These are phyloP conservation scores for Aspergillus affinis DNA, from an alignment of 495 filamentous ascomycete genomes.

Conservation along the genomic window DNA sequence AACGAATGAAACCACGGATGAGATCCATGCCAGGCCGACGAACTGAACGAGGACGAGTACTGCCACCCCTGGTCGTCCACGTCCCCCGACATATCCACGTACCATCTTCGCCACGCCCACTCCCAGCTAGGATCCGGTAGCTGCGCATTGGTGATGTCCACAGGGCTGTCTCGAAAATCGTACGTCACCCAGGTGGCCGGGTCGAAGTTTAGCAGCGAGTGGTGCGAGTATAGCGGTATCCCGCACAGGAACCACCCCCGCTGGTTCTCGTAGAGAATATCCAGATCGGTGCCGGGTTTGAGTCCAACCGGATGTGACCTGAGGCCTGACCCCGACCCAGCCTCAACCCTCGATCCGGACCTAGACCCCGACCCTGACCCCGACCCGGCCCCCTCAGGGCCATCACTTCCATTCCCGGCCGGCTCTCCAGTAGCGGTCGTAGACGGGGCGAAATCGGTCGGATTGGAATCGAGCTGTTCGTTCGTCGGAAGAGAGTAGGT, in stretches of 20 bases:
- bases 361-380: not conserved
- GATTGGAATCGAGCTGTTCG: not conserved
- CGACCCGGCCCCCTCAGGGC: constrained; percentile 4
- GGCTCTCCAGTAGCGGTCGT: not conserved
- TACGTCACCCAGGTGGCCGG: constrained; percentile 82
- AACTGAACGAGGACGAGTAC: constrained; percentile 83
- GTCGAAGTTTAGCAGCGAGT: constrained; percentile 84
- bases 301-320: constrained; percentile 12
- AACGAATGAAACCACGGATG: constrained; percentile 92
- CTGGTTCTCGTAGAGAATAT: constrained; percentile 94
- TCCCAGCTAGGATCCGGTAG: constrained; percentile 94
- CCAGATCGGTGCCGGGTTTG: constrained; percentile 55
- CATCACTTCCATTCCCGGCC: constrained; percentile 6
- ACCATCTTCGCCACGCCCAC: constrained; percentile 95
- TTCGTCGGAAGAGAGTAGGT: not conserved
- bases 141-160: constrained; percentile 87
- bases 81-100: constrained; percentile 83
- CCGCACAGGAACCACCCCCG: constrained; percentile 85
- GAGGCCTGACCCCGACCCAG: not conserved
- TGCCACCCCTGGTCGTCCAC: constrained; percentile 94
- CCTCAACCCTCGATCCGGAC: not conserved
- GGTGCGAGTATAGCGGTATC: constrained; percentile 80
- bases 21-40: constrained; percentile 87
- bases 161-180: constrained; percentile 68
- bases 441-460: not conserved